Percentiles rank a stretch among this genome's conserved stretches.
These are phyloP conservation scores for Terfezia claveryi DNA, from an alignment of 495 filamentous ascomycete genomes.

Conservation along the genomic window DNA sequence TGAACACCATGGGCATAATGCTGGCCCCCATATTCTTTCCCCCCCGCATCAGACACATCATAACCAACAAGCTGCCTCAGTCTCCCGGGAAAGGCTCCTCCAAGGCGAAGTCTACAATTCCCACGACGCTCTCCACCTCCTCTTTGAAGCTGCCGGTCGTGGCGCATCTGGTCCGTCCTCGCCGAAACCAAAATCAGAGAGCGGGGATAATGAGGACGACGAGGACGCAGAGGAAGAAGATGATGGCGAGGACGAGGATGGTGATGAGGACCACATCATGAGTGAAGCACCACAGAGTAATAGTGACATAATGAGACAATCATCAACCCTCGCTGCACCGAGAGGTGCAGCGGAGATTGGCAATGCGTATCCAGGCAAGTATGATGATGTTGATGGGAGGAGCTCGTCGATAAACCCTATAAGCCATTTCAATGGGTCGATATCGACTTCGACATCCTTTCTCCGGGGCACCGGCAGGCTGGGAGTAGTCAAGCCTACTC, in stretches of 20 bases:
- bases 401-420: not conserved
- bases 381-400: not conserved
- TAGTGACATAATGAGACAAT: not conserved
- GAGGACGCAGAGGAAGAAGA: conserved; percentile 13
- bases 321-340: not conserved
- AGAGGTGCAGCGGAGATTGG: too few species aligned
- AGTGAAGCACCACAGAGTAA: not conserved
- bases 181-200: not conserved
- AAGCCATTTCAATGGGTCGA: not conserved
- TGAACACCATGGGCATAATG: not conserved
- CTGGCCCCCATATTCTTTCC: not conserved
- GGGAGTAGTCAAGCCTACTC: not conserved
- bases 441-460: not conserved
- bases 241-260: conserved; percentile 2
- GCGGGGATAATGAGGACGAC: conserved; percentile 4
- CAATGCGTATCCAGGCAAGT: not conserved
- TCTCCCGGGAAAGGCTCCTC: conserved; percentile 30
- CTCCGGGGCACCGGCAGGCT: not conserved
- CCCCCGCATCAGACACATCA: not conserved
- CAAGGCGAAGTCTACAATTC: conserved; percentile 36
- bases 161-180: conserved; percentile 8
- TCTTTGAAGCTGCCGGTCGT: conserved; percentile 36
- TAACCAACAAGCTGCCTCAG: conserved; percentile 10
- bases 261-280: not conserved
- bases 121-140: conserved; percentile 35